These are phyloP conservation scores for Millerozyma miso DNA, from an alignment of 805 yeast genomes.

Conservation along the genomic window DNA sequence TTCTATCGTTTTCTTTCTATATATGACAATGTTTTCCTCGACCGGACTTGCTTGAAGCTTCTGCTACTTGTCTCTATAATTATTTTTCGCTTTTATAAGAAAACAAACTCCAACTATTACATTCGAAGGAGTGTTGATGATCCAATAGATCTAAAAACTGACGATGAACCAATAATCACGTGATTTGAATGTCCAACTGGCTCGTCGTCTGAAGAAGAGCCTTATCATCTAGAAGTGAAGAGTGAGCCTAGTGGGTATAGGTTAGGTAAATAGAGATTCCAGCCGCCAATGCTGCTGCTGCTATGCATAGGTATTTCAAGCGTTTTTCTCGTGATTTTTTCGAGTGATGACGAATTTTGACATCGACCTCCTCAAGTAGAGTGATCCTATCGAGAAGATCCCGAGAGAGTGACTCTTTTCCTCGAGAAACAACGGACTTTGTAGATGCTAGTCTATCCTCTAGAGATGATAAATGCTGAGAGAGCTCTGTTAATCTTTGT, in stretches of 20 bases:
- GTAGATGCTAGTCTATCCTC: slow-evolving; percentile 23
- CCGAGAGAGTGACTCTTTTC: slow-evolving; percentile 22
- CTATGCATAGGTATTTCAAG: slow-evolving; percentile 24
- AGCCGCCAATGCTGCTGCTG: slow-evolving; percentile 14
- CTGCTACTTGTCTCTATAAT: background rate
- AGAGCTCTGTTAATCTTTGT: slow-evolving; percentile 24
- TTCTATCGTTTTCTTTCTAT: background rate
- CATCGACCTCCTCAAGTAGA: slow-evolving; percentile 27
- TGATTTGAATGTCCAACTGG: too few relatives aligned
- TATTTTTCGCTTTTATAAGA: background rate
- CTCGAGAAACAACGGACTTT: slow-evolving; percentile 18
- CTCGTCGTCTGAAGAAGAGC: too few relatives aligned
- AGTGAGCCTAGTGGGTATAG: background rate
- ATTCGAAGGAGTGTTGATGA: background rate
- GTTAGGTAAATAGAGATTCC: slow-evolving; percentile 3
- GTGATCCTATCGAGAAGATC: slow-evolving; percentile 26
- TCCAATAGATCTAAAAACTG: background rate
- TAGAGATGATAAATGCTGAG: slow-evolving; percentile 19
- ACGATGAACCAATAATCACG: background rate
- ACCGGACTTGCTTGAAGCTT: background rate
- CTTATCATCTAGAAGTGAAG: too few relatives aligned
- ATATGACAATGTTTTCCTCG: background rate
- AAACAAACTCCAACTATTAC: background rate
- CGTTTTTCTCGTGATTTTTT: slow-evolving; percentile 20
- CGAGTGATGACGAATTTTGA: slow-evolving; percentile 24